Evolutionary conservation across 495 filamentous ascomycete species (phyloP).

Genomic region (Staphylotrichum tortipilum): DNA sequence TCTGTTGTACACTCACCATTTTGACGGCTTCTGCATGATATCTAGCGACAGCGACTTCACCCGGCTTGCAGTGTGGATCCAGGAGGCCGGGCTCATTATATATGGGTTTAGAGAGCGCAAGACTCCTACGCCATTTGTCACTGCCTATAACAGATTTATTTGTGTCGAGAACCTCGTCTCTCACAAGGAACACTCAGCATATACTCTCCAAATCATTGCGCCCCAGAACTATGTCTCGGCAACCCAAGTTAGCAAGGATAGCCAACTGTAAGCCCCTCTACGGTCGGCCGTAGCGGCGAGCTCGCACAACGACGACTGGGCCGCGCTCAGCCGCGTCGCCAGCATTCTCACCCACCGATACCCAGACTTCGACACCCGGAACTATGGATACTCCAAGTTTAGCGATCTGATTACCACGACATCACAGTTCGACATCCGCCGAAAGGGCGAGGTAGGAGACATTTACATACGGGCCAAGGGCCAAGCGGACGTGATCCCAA

Average conservation of each 20-base stretch:
- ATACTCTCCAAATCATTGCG: neutral
- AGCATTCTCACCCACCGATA: slow-evolving; percentile 23
- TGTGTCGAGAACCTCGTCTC: slow-evolving; percentile 12
- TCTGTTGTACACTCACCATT: slow-evolving; percentile 13
- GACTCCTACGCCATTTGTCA: slow-evolving; percentile 15
- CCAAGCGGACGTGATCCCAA: neutral
- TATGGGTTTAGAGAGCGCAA: slow-evolving; percentile 17
- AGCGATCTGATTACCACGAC: slow-evolving; percentile 12
- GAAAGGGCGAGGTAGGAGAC: slow-evolving; percentile 8
- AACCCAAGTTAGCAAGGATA: neutral
- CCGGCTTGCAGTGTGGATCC: slow-evolving; percentile 12
- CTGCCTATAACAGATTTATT: slow-evolving; percentile 14
- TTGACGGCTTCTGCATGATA: slow-evolving; percentile 16
- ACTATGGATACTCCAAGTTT: slow-evolving; percentile 16
- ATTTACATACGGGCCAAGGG: slow-evolving; percentile 1
- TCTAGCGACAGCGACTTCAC: slow-evolving; percentile 21
- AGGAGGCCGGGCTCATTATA: slow-evolving; percentile 16
- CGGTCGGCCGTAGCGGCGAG: neutral
- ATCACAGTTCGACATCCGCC: slow-evolving; percentile 7
- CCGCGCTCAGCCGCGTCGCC: slow-evolving; percentile 4
- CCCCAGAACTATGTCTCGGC: neutral
- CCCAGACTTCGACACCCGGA: slow-evolving; percentile 16
- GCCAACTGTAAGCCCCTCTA: neutral
- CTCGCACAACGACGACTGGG: slow-evolving; percentile 7
- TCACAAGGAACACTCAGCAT: neutral